These are phyloP conservation scores for Pholiota conissans DNA, from an alignment of 768 basidiomycete genomes.

Conservation along the genomic window DNA sequence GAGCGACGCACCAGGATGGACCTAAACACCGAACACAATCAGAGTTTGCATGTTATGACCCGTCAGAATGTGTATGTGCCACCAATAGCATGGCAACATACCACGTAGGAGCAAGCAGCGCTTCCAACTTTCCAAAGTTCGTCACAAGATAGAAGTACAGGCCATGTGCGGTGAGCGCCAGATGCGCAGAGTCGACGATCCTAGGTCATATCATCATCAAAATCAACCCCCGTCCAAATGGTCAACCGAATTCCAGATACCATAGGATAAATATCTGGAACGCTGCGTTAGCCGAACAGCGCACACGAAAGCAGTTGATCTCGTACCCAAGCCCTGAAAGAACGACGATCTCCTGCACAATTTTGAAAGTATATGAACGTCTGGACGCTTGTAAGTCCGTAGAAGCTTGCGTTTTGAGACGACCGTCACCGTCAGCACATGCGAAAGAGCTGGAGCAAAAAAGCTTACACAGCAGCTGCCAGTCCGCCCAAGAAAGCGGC, in stretches of 20 bases:
- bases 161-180: constrained; percentile 19
- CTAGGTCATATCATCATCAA: background rate
- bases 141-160: constrained; percentile 21
- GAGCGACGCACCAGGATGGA: constrained; percentile 17
- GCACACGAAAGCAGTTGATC: background rate
- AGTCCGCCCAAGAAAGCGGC: constrained; percentile 17
- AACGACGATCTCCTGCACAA: constrained; percentile 8
- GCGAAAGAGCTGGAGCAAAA: too few relatives aligned
- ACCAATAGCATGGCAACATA: constrained; percentile 5
- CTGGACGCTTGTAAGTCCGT: constrained; percentile 22
- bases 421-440: too few relatives aligned
- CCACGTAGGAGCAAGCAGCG: constrained; percentile 18
- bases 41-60: too few relatives aligned
- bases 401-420: constrained; percentile 13
- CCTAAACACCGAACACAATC: constrained; percentile 10
- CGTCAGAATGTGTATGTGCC: too few relatives aligned
- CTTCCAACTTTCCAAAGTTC: constrained; percentile 16
- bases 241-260: background rate
- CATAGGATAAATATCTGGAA: constrained; percentile 19
- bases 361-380: constrained; percentile 20
- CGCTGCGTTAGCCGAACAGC: background rate
- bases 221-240: background rate
- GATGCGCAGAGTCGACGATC: constrained; percentile 18
- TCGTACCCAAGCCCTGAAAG: constrained; percentile 14
- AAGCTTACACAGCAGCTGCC: constrained; percentile 12